Base-by-base conservation (phyloP, 352 stramenopile species). In the Globisporangium yorkense region DNA sequence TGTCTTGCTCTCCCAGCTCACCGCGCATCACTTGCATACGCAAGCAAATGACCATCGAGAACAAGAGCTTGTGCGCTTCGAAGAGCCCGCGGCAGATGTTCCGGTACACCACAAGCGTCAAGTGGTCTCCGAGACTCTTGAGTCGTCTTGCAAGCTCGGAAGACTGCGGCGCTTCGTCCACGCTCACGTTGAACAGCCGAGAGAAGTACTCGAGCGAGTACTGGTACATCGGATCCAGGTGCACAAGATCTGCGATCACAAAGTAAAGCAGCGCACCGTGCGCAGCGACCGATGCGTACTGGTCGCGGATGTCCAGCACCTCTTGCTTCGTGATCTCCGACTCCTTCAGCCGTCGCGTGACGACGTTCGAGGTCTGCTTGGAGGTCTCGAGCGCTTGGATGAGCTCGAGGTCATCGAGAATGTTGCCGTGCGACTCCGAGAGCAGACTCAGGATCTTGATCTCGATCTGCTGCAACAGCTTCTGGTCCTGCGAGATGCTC, bases 371-470 rank as follows among this genome's bases (percentile, higher is more conserved):
- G 2, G 79, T 93, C 41, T 78, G 64, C 33, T 92, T 93, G 16
- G 82, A 89, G 1, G 65, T 78, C 29, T 86, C 69, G 2, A 93
- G 70, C 0, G 74, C 72, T 40, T 75, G 56, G 44, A 92, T 87
- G 15, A 93, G 77, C 52, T 91, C 88, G 18, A 95, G 68, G 57
- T 98, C 92, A 54, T 98, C 92, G 3, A 97, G 69, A 40, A 98
- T 96, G 59, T 97, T 95, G 2, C 84, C 89, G 24, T 86, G 88
- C 5, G 87, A 79, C 39, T 92, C 82, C 0, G 87, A 89, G 1
- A 98, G 70, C 12, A 97, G 75, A 8, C 74, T 74, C 8, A 98
- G 44, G 63, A 98, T 98, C 62, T 86, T 89, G 65, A 94, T 87
- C 55, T 98, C 93, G 39, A 98, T 85, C 55, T 97, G 77, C 43